Evolutionary conservation across 352 stramenopile species (phyloP).

Genomic region (Stephanocyclus meneghinianus): DNA sequence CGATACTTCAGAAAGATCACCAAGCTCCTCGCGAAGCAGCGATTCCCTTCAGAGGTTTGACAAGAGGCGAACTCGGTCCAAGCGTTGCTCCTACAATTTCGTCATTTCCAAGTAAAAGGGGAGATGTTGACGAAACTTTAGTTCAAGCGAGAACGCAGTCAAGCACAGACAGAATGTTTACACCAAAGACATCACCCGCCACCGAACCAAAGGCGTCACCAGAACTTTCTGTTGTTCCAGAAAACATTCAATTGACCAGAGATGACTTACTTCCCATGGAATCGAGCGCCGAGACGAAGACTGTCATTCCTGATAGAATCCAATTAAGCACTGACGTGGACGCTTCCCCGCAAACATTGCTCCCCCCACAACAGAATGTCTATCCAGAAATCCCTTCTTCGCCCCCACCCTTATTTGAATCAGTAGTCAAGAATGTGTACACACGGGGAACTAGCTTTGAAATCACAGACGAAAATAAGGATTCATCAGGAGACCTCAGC

Average conservation of each 20-base stretch:
- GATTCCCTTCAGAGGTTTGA: not conserved
- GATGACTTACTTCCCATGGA: not conserved
- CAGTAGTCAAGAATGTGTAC: not conserved
- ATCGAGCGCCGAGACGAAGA: too few species aligned
- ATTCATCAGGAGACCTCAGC: not conserved
- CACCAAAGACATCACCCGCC: not conserved
- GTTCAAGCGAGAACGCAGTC: not conserved
- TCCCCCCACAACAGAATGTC: not conserved
- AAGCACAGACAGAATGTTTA: not conserved
- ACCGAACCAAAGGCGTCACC: not conserved
- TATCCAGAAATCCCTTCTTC: not conserved
- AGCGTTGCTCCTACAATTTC: too few species aligned
- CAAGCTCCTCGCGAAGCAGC: not conserved
- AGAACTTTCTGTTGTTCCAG: slow-evolving; percentile 2
- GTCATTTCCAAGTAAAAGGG: too few species aligned
- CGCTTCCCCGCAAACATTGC: not conserved
- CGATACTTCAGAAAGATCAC: not conserved
- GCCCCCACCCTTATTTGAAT: not conserved
- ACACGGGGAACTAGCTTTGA: not conserved
- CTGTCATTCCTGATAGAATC: not conserved
- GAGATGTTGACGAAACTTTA: too few species aligned
- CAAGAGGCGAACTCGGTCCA: too few species aligned
- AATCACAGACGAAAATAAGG: not conserved
- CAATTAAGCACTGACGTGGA: not conserved
- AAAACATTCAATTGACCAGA: slow-evolving; percentile 3